A percentile compares a stretch with the other conserved stretches of the same genome.
phyloP scores from a whole-genome alignment of 2,329 filamentous ascomycete species.

The Magnaporthiopsis incrustans region DNA sequence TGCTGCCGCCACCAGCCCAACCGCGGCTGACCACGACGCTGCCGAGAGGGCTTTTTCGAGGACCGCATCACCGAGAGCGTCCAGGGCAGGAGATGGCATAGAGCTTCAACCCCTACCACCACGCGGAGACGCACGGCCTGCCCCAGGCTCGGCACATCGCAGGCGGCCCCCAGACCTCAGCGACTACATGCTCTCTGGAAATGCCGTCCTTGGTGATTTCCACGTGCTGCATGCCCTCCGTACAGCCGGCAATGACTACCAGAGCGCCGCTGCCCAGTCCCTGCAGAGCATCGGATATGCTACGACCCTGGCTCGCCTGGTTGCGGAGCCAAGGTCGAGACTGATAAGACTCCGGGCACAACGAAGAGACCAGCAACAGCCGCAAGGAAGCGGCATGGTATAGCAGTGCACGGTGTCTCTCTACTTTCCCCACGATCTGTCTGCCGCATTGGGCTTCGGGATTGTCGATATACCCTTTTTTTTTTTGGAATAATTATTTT shows the following conservation, averaged over 20 bases:
- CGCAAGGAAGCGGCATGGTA: not conserved
- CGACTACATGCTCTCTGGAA: slow-evolving; percentile 46
- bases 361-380: slow-evolving; percentile 11
- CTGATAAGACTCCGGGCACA: slow-evolving; percentile 23
- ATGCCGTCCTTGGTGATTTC: slow-evolving; percentile 45
- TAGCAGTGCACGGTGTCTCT: slow-evolving; percentile 1
- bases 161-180: slow-evolving; percentile 27
- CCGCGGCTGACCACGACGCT: slow-evolving; percentile 32
- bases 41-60: slow-evolving; percentile 46
- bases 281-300: slow-evolving; percentile 48
- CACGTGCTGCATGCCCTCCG: slow-evolving; percentile 42
- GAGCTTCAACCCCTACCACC: slow-evolving; percentile 34
- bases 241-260: slow-evolving; percentile 36
- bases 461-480: not conserved
- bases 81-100: slow-evolving; percentile 21
- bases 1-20: slow-evolving; percentile 19
- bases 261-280: slow-evolving; percentile 40
- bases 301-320: slow-evolving; percentile 43
- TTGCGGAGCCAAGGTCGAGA: slow-evolving; percentile 34
- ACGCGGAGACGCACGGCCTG: slow-evolving; percentile 20
- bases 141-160: slow-evolving; percentile 14
- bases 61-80: slow-evolving; percentile 20
- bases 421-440: not conserved
- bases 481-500: slow-evolving; percentile 6
- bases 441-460: not conserved